A percentile compares a stretch with the other conserved stretches of the same genome.
These are phyloP conservation scores for Lactarius pseudohatsudake DNA, from an alignment of 768 basidiomycete genomes.

Conservation along the genomic window DNA sequence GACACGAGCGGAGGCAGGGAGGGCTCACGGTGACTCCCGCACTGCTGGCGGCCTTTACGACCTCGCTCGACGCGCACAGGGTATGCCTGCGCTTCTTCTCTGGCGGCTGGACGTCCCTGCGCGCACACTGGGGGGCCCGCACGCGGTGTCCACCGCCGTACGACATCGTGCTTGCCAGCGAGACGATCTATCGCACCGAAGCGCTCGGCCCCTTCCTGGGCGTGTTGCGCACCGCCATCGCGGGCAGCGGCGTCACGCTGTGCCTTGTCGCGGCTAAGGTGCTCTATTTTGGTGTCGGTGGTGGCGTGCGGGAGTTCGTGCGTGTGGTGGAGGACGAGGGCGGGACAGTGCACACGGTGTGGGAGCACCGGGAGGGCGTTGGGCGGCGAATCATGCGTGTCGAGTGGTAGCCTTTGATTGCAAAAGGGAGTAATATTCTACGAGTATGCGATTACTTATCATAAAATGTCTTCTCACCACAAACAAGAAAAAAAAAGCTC, in stretches of 20 bases:
- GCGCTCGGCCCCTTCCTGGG: slow-evolving; percentile 61
- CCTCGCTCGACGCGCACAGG: slow-evolving; percentile 52
- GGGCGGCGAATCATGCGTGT: slow-evolving; percentile 70
- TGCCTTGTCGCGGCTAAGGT: slow-evolving; percentile 90
- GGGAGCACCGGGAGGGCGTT: slow-evolving; percentile 68
- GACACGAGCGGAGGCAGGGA: slow-evolving; percentile 39
- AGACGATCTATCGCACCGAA: slow-evolving; percentile 83
- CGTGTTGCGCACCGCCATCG: slow-evolving; percentile 41
- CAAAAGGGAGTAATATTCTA: not conserved
- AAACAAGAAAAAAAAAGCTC: not conserved
- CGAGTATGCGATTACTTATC: not conserved
- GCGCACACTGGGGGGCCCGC: not conserved
- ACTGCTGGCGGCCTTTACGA: slow-evolving; percentile 63
- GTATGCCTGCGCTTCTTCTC: slow-evolving; percentile 73
- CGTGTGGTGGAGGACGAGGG: slow-evolving; percentile 44
- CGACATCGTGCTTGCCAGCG: slow-evolving; percentile 81
- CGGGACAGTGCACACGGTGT: slow-evolving; percentile 52
- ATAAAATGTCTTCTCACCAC: not conserved
- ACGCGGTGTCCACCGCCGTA: slow-evolving; percentile 43
- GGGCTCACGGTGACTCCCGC: slow-evolving; percentile 66
- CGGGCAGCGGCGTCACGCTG: slow-evolving; percentile 19
- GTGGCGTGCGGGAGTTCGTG: slow-evolving; percentile 78
- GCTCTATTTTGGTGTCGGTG: slow-evolving; percentile 94
- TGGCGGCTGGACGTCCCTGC: slow-evolving; percentile 74
- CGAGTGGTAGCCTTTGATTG: slow-evolving; percentile 42